phyloP scores from a whole-genome alignment of 768 basidiomycete species.

The Pulveroboletus ravenelii region DNA sequence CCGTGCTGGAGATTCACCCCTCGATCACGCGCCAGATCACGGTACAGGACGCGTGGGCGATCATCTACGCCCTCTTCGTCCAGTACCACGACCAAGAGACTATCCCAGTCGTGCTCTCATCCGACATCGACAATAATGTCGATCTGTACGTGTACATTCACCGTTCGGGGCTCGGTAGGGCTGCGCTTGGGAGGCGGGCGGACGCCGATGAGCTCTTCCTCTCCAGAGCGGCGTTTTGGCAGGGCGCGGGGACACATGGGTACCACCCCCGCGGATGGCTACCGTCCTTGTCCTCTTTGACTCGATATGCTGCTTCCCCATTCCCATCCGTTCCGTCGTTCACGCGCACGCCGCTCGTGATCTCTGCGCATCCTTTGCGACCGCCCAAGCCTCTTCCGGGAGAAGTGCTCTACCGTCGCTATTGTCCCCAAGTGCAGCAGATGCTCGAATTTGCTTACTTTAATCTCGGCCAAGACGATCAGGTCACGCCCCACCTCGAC shows the following conservation, averaged over 20 bases:
- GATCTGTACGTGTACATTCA: conserved; percentile 37
- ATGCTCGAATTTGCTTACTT: conserved; percentile 28
- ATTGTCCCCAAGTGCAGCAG: conserved; percentile 32
- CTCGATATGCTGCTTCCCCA: conserved; percentile 15
- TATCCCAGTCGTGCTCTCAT: conserved; percentile 36
- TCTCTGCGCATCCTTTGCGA: conserved; percentile 48
- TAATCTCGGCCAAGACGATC: conserved; percentile 16
- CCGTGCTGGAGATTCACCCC: conserved; percentile 12
- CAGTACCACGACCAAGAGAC: conserved; percentile 36
- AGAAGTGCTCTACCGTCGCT: conserved; percentile 38
- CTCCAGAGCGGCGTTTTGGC: conserved; percentile 44
- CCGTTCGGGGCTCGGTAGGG: conserved; percentile 33
- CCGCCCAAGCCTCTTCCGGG: conserved; percentile 42
- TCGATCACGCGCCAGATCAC: conserved; percentile 11
- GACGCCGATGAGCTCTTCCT: conserved; percentile 34
- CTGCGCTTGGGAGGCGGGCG: conserved; percentile 1
- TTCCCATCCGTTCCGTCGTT: conserved; percentile 39
- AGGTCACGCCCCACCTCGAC: conserved; percentile 33
- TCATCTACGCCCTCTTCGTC: conserved; percentile 40
- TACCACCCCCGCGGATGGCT: conserved; percentile 32
- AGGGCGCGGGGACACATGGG: conserved; percentile 40
- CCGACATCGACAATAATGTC: conserved; percentile 23
- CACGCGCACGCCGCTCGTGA: conserved; percentile 44
- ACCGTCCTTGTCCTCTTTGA: conserved; percentile 28
- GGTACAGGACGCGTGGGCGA: conserved; percentile 37